Percentiles rank a stretch among this genome's conserved stretches.
Evolutionary conservation across 129 eudicot genomes (phyloP).

Genomic region (Smallanthus sonchifolius): DNA sequence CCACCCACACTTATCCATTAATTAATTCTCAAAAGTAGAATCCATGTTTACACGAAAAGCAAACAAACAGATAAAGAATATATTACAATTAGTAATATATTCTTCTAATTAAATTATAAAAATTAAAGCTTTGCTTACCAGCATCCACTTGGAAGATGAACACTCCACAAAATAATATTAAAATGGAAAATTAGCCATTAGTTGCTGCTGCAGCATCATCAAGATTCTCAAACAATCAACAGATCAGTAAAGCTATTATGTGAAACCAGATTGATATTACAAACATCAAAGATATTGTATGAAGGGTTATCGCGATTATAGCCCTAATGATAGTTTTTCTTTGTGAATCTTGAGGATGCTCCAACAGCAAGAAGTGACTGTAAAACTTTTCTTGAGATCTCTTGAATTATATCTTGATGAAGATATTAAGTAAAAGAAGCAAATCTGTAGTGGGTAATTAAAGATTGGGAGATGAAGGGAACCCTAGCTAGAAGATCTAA

Average conservation of each 20-base stretch:
- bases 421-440: background rate
- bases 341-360: constrained; percentile 79
- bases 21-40: constrained; percentile 4
- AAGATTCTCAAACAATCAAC: constrained; percentile 51
- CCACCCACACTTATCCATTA: constrained; percentile 18
- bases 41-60: constrained; percentile 24
- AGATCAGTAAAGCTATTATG: background rate
- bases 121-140: constrained; percentile 19
- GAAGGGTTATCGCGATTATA: background rate
- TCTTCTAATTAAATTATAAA: background rate
- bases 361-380: constrained; percentile 59
- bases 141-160: constrained; percentile 22
- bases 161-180: background rate
- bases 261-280: background rate
- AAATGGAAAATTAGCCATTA: constrained; percentile 30
- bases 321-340: background rate
- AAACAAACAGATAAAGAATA: constrained; percentile 18
- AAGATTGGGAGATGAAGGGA: background rate
- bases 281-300: background rate
- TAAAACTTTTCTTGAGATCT: constrained; percentile 3
- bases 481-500: constrained; percentile 29
- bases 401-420: background rate
- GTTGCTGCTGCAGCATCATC: constrained; percentile 78
- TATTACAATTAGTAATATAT: background rate
- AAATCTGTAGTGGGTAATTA: background rate